These are phyloP conservation scores for Xanthoconium stramineum DNA, from an alignment of 768 basidiomycete species.

Conservation along the genomic window DNA sequence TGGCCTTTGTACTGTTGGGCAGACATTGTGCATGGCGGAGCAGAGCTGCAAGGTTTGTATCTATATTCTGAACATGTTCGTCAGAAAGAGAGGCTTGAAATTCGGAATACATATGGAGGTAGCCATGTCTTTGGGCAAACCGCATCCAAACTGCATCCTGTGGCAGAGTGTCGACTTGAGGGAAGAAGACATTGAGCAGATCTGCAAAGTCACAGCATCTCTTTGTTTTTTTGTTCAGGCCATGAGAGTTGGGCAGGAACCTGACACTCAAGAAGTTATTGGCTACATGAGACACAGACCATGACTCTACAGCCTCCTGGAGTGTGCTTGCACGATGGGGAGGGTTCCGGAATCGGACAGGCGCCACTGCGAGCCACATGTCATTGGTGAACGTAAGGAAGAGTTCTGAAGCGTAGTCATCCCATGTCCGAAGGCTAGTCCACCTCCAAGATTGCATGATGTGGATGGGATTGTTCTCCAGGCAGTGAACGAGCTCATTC, in stretches of 20 bases:
- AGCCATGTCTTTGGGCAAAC: neutral
- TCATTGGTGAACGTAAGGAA: constrained; percentile 1
- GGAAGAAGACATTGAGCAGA: neutral
- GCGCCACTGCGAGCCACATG: constrained; percentile 1
- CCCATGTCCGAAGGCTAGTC: neutral
- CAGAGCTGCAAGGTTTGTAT: neutral
- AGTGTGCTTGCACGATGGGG: neutral
- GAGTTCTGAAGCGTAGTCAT: neutral
- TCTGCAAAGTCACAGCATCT: neutral
- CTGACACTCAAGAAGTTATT: neutral
- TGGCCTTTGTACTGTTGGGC: constrained; percentile 2
- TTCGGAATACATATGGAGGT: constrained; percentile 1
- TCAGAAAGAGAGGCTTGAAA: neutral
- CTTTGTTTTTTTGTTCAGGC: neutral
- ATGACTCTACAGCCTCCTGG: neutral
- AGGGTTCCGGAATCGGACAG: neutral
- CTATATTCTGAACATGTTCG: neutral
- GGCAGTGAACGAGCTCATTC: neutral
- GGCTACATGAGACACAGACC: neutral
- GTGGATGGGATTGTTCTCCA: neutral
- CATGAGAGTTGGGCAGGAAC: constrained; percentile 6
- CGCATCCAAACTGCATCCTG: neutral
- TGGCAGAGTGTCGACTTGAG: neutral
- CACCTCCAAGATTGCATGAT: neutral
- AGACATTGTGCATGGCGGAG: constrained; percentile 1